Percentiles rank a stretch among this genome's conserved stretches.
These are phyloP conservation scores for Penicillium alfredii DNA, from an alignment of 495 filamentous ascomycete species.

Conservation along the genomic window DNA sequence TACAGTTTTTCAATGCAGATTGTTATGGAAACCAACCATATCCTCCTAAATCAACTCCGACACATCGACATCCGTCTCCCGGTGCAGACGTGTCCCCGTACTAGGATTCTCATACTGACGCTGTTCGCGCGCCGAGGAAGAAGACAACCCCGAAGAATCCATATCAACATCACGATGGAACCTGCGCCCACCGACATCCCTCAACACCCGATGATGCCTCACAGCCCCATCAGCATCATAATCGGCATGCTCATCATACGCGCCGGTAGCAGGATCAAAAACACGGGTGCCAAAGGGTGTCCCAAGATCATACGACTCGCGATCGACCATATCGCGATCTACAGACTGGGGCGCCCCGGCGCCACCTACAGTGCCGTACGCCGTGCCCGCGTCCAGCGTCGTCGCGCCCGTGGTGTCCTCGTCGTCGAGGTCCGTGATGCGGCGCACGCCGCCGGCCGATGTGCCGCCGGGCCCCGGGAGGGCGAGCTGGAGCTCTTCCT, in stretches of 20 bases:
- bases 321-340: slow-evolving; percentile 7
- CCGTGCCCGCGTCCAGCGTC: slow-evolving; percentile 1
- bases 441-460: slow-evolving; percentile 20
- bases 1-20: background rate
- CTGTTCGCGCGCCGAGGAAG: slow-evolving; percentile 7
- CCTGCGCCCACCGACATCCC: slow-evolving; percentile 5
- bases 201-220: slow-evolving; percentile 8
- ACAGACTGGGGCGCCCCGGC: slow-evolving; percentile 3
- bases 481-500: slow-evolving; percentile 23
- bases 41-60: slow-evolving; percentile 8
- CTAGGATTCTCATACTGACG: slow-evolving; percentile 18
- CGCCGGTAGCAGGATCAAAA: slow-evolving; percentile 9
- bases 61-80: slow-evolving; percentile 18
- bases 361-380: slow-evolving; percentile 2
- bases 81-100: slow-evolving; percentile 12
- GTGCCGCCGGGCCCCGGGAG: slow-evolving; percentile 7
- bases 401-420: slow-evolving; percentile 6
- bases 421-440: slow-evolving; percentile 29
- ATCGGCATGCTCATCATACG: slow-evolving; percentile 12
- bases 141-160: slow-evolving; percentile 5
- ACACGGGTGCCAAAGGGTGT: slow-evolving; percentile 8
- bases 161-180: slow-evolving; percentile 9
- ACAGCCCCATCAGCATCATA: slow-evolving; percentile 9
- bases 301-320: slow-evolving; percentile 6
- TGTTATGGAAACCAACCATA: background rate